Evolutionary conservation across 306 rosid genomes (phyloP).

Genomic region (Geum urbanum): DNA sequence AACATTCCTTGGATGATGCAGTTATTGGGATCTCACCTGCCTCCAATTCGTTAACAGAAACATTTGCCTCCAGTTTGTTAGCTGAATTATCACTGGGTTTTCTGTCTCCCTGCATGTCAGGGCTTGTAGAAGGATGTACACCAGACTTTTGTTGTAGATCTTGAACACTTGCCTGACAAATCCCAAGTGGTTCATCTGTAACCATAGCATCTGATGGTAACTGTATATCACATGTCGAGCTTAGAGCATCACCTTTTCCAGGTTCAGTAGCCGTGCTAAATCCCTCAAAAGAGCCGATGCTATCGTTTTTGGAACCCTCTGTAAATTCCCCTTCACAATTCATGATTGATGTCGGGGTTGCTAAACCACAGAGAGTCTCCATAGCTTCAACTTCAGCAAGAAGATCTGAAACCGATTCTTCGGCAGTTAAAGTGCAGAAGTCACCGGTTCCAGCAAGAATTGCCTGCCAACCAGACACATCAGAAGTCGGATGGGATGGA

Average conservation of each 20-base stretch:
- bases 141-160: slow-evolving; percentile 48
- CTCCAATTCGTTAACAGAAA: slow-evolving; percentile 55
- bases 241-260: slow-evolving; percentile 76
- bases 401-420: slow-evolving; percentile 90
- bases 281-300: slow-evolving; percentile 58
- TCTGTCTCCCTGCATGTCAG: slow-evolving; percentile 45
- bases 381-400: slow-evolving; percentile 98
- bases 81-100: slow-evolving; percentile 49
- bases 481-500: slow-evolving; percentile 54
- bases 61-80: slow-evolving; percentile 46
- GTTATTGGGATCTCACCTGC: slow-evolving; percentile 38
- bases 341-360: slow-evolving; percentile 66
- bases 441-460: slow-evolving; percentile 61
- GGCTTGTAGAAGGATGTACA: slow-evolving; percentile 43
- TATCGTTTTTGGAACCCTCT: slow-evolving; percentile 63
- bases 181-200: slow-evolving; percentile 40
- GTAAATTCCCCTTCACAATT: slow-evolving; percentile 57
- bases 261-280: slow-evolving; percentile 69
- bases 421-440: slow-evolving; percentile 56
- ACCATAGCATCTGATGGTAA: slow-evolving; percentile 42
- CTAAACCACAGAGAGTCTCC: slow-evolving; percentile 81
- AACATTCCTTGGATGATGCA: slow-evolving; percentile 41
- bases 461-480: slow-evolving; percentile 64
- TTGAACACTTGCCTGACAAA: slow-evolving; percentile 34
- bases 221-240: slow-evolving; percentile 67